These are phyloP conservation scores for Taiozyma sp. DNA, from an alignment of 1,139 yeast genomes.

Conservation along the genomic window DNA sequence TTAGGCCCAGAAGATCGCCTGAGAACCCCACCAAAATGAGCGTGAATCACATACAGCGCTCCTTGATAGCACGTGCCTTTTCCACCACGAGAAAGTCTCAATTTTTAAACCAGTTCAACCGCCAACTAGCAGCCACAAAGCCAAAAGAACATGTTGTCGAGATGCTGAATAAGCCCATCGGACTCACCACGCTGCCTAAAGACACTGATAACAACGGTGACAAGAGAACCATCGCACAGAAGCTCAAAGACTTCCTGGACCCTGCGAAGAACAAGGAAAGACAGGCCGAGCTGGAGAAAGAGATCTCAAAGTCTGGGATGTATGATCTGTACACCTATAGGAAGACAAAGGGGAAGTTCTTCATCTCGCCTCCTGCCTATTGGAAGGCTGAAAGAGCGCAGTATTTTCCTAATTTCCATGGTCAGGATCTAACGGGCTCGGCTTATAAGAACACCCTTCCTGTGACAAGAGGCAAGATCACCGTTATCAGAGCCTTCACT, in stretches of 20 bases:
- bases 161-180: conserved; percentile 41
- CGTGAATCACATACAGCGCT: conserved; percentile 9
- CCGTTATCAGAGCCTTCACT: conserved; percentile 60
- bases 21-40: not conserved
- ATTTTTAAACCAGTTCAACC: conserved; percentile 33
- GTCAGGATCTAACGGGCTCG: conserved; percentile 45
- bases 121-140: conserved; percentile 29
- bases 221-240: conserved; percentile 31
- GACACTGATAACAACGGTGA: conserved; percentile 33
- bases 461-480: conserved; percentile 47
- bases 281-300: conserved; percentile 65
- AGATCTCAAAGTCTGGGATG: conserved; percentile 82
- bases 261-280: conserved; percentile 45
- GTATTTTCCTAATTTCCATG: conserved; percentile 82
- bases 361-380: conserved; percentile 71
- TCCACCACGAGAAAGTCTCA: conserved; percentile 30
- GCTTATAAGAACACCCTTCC: conserved; percentile 23
- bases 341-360: conserved; percentile 81
- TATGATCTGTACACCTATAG: conserved; percentile 77
- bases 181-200: conserved; percentile 35
- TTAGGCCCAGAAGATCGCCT: too few species aligned
- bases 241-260: conserved; percentile 41
- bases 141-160: conserved; percentile 33
- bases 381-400: conserved; percentile 73
- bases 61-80: conserved; percentile 22